Base-by-base conservation (phyloP, 768 basidiomycete genomes). In the Amanita jacksonii region DNA sequence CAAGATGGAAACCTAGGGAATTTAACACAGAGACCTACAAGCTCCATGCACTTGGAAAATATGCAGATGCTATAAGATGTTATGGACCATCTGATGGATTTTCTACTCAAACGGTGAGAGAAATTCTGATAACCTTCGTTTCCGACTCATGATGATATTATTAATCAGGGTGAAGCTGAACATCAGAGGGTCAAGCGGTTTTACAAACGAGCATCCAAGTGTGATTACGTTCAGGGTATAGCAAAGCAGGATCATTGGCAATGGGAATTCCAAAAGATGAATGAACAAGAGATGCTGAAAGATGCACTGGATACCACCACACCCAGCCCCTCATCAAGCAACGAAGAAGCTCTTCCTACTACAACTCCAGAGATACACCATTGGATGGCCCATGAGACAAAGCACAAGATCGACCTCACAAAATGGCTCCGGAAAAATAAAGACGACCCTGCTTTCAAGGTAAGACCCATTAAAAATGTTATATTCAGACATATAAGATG, bases 71-170 rank as follows among this genome's bases (percentile, higher is more conserved):
- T 0, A 66, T 70, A 7, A 15, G 20, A 0, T 0, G 2, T 0
- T 59, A 53, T 31, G 64, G 70, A 0, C 63, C 63, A 1, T 61
- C 61, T 2, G 65, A 72, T 35, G 55, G 52, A 1, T 69, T 63
- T 43, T 61, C 62, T 0, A 69, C 64, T 1, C 60, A 66, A 19
- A 34, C 54, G 6, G 68, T 71, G 39, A 41, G 53, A 46, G 16
- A 4, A 27, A 5, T 31, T 4, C 7, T 23, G 23, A 24, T n/a
- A 8, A 27, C 4, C 15, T 39, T 24, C 6, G 16, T 18, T 3
- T 39, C 4, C 12, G 22, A 9, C 22, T n/a, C 16, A 3, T 23
- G 2, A n/a, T 5, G n/a, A n/a, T n/a, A 25, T 15, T 10, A 3
- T 28, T 16, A 8, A 10, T 4, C 20, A 40, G 27, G 39, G 39